Conservation (phyloP, 345 rosid genomes). For the Pugionium cornutum region DNA sequence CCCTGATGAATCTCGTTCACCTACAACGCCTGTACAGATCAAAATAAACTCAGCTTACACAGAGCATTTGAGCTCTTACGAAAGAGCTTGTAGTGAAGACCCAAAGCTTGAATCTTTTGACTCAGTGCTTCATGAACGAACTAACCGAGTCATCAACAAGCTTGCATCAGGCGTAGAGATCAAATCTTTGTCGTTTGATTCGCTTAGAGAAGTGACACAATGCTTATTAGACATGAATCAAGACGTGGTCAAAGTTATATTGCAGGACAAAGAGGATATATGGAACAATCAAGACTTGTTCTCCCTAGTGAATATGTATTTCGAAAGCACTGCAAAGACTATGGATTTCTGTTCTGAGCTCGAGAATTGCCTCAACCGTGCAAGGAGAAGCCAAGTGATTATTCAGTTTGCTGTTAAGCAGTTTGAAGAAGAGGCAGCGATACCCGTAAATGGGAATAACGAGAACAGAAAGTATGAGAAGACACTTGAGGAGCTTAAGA, state of each 20-base stretch:
- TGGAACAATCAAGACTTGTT: conserved; percentile 70
- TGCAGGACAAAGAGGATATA: conserved; percentile 66
- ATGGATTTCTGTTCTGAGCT: conserved; percentile 79
- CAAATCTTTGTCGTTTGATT: conserved; percentile 64
- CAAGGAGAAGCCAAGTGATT: conserved; percentile 64
- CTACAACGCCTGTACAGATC: conserved; percentile 41
- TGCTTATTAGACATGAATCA: conserved; percentile 82
- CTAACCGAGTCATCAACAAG: conserved; percentile 55
- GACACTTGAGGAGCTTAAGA: conserved; percentile 66
- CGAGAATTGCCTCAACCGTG: conserved; percentile 64
- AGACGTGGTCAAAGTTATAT: conserved; percentile 71
- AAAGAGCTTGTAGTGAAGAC: conserved; percentile 69
- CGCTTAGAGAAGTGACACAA: conserved; percentile 68
- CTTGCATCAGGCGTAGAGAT: conserved; percentile 62
- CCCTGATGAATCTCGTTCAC: conserved; percentile 24
- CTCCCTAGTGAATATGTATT: conserved; percentile 65
- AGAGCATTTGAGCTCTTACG: conserved; percentile 62
- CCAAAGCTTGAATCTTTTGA: conserved; percentile 74
- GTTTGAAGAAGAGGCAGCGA: conserved; percentile 56
- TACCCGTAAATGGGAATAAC: conserved; percentile 29
- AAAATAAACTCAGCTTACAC: conserved; percentile 42
- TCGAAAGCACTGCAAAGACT: conserved; percentile 61
- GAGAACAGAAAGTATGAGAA: conserved; percentile 46
- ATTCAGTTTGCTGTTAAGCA: conserved; percentile 59
- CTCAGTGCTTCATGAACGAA: conserved; percentile 57